phyloP scores from a whole-genome alignment of 371 early-diverging fungal species.

The Mucor indicus region DNA sequence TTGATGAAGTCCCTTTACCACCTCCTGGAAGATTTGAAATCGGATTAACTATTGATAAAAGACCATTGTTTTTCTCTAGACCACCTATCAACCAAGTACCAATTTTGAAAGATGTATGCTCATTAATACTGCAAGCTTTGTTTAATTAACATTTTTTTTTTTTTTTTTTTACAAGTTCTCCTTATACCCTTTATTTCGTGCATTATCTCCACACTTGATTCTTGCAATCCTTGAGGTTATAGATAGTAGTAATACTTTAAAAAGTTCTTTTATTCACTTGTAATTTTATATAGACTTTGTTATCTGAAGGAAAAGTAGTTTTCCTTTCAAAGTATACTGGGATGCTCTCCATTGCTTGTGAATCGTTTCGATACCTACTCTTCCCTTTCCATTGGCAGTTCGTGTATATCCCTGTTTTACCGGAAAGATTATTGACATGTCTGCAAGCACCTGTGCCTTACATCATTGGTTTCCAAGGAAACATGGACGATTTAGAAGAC shows the following conservation, averaged over 20 bases:
- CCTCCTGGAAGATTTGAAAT: conserved; percentile 83
- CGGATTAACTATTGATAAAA: conserved; percentile 59
- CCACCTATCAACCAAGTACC: conserved; percentile 80
- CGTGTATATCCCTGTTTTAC: conserved; percentile 78
- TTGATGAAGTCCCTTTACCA: conserved; percentile 75
- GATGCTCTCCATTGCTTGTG: conserved; percentile 74
- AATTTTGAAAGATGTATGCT: conserved; percentile 71
- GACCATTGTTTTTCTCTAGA: conserved; percentile 66
- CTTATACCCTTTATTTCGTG: conserved; percentile 72
- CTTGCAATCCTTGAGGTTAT: conserved; percentile 64
- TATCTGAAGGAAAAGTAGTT: conserved; percentile 74
- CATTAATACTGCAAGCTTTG: background rate
- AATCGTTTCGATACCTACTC: conserved; percentile 65
- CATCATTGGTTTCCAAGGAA: conserved; percentile 71
- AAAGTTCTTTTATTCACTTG: background rate
- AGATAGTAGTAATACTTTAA: too few relatives aligned
- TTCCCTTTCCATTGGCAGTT: conserved; percentile 85
- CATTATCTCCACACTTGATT: conserved; percentile 68
- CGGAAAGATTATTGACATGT: conserved; percentile 66
- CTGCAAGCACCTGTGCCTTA: conserved; percentile 84
- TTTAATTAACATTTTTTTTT: background rate
- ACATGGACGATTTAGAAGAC: conserved; percentile 55
- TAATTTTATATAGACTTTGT: conserved; percentile 44
- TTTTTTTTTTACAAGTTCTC: conserved; percentile 60
- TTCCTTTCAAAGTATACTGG: conserved; percentile 68